phyloP scores from a whole-genome alignment of 331 rosid genomes.

The Quercus phellos region DNA sequence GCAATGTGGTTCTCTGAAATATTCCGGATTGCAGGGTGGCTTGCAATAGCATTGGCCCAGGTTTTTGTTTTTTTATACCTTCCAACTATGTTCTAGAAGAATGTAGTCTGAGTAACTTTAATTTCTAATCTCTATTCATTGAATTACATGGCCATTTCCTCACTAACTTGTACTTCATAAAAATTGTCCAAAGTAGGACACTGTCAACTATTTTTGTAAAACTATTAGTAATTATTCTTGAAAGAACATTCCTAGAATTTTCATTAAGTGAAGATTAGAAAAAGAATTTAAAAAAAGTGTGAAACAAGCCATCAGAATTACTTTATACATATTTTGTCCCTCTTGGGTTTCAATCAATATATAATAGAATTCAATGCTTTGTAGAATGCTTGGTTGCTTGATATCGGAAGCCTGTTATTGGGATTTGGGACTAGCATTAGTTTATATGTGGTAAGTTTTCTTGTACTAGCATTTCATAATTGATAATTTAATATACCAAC shows the following conservation, averaged over 20 bases:
- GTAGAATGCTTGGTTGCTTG: constrained; percentile 77
- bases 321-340: neutral
- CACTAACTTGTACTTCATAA: too few relatives aligned
- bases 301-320: neutral
- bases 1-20: constrained; percentile 74
- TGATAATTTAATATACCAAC: neutral
- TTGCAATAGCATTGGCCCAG: constrained; percentile 53
- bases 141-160: too few relatives aligned
- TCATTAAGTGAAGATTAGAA: too few relatives aligned
- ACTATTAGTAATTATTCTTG: too few relatives aligned
- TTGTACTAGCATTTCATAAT: neutral
- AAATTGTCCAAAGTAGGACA: too few relatives aligned
- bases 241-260: too few relatives aligned
- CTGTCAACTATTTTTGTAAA: too few relatives aligned
- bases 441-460: constrained; percentile 59
- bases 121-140: too few relatives aligned
- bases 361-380: constrained; percentile 15
- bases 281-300: neutral
- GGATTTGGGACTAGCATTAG: constrained; percentile 83
- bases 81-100: too few relatives aligned
- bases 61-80: constrained; percentile 26
- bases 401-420: constrained; percentile 64
- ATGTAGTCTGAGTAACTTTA: too few relatives aligned
- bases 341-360: neutral
- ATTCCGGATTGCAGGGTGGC: constrained; percentile 73